A percentile compares a stretch with the other conserved stretches of the same genome.
Evolutionary conservation across 345 rosid genomes (phyloP).

Genomic region (Reutealis trisperma): DNA sequence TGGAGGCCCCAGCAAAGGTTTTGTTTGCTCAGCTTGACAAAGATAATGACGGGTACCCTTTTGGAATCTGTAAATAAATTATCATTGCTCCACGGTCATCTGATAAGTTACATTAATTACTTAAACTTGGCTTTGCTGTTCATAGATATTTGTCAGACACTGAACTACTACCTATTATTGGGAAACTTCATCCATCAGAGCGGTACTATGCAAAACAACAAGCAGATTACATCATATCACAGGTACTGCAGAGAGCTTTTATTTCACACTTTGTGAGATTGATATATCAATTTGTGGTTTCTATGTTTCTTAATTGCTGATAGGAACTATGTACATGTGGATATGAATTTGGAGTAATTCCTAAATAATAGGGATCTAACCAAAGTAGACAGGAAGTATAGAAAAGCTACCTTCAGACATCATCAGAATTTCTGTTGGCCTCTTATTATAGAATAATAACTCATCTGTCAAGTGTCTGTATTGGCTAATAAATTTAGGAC

Average conservation of each 20-base stretch:
- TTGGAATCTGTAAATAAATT: not conserved
- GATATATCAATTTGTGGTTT: not conserved
- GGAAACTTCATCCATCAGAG: slow-evolving; percentile 92
- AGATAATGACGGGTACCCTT: slow-evolving; percentile 79
- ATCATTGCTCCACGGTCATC: not conserved
- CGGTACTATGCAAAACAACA: slow-evolving; percentile 93
- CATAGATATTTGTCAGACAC: slow-evolving; percentile 65
- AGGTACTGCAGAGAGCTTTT: slow-evolving; percentile 46
- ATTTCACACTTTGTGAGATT: not conserved
- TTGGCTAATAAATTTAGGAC: not conserved
- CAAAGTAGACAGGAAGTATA: not conserved
- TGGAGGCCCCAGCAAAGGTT: slow-evolving; percentile 73
- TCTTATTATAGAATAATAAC: too few relatives aligned
- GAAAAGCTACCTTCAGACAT: not conserved
- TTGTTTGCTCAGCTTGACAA: slow-evolving; percentile 84
- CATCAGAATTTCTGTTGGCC: not conserved
- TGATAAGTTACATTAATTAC: slow-evolving; percentile 16
- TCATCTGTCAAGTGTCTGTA: not conserved
- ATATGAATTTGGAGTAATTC: not conserved
- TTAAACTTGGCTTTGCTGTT: slow-evolving; percentile 14
- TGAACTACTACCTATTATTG: slow-evolving; percentile 77
- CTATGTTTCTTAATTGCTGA: not conserved
- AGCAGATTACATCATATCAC: slow-evolving; percentile 83
- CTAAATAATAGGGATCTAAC: not conserved
- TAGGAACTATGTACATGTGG: not conserved